Percentiles rank a stretch among this genome's conserved stretches.
These are phyloP conservation scores for Nothomitra cinnamomea DNA, from an alignment of 2,329 filamentous ascomycete species.

Conservation along the genomic window DNA sequence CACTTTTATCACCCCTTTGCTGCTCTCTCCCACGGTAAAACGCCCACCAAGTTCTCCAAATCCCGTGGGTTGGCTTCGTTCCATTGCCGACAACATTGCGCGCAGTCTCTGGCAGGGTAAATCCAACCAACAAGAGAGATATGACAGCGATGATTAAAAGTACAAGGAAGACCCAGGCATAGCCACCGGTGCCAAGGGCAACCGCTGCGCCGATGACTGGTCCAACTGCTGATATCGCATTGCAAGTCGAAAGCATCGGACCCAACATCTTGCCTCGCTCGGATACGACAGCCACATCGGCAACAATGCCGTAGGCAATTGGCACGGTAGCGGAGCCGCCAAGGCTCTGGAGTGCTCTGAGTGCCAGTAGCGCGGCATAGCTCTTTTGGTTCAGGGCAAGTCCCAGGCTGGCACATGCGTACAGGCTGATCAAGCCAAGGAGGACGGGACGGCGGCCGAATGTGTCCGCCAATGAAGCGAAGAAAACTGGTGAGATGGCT, in stretches of 20 bases:
- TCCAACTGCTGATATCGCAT: conserved; percentile 11
- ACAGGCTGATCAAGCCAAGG: conserved; percentile 11
- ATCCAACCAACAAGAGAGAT: not conserved
- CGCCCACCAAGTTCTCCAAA: conserved; percentile 4
- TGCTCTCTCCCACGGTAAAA: not conserved
- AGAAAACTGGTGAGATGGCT: conserved; percentile 10
- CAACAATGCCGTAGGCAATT: conserved; percentile 11
- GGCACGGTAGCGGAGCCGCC: conserved; percentile 11
- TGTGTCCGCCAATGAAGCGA: conserved; percentile 9
- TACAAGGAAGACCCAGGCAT: conserved; percentile 14
- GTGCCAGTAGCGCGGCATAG: conserved; percentile 9
- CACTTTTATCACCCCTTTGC: not conserved
- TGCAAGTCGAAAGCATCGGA: conserved; percentile 9
- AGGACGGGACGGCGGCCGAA: conserved; percentile 11
- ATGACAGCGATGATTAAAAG: conserved; percentile 10
- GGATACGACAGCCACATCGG: conserved; percentile 10
- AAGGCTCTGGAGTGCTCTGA: conserved; percentile 12
- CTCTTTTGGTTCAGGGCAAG: conserved; percentile 10
- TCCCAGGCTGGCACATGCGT: conserved; percentile 10
- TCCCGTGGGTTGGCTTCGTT: not conserved
- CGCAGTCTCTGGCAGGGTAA: conserved; percentile 10
- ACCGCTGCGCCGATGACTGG: conserved; percentile 13
- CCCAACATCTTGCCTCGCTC: conserved; percentile 13
- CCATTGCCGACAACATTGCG: conserved; percentile 12
- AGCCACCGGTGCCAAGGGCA: conserved; percentile 10